Conservation (phyloP, 768 basidiomycete species). For the Suillus spraguei region DNA sequence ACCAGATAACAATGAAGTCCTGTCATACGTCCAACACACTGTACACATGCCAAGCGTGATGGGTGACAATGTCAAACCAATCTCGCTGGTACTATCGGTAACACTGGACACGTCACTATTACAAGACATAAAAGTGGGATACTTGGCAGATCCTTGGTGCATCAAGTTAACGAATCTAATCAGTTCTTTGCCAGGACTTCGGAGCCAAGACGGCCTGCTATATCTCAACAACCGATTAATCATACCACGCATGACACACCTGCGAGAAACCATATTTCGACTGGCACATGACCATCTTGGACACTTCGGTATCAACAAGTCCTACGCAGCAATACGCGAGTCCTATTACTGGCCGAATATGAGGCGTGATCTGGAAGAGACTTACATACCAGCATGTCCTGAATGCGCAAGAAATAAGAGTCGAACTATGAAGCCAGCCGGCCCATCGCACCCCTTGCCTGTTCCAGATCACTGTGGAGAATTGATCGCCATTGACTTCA, state of each 20-base stretch:
- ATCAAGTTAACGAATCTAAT: background rate
- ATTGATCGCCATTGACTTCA: constrained; percentile 29
- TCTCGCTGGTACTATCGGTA: background rate
- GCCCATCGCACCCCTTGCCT: constrained; percentile 23
- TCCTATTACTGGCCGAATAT: background rate
- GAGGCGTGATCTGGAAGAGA: background rate
- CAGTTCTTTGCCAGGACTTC: constrained; percentile 19
- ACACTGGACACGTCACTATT: background rate
- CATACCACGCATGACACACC: constrained; percentile 15
- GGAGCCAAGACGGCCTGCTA: constrained; percentile 20
- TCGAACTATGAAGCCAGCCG: constrained; percentile 14
- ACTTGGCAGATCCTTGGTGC: constrained; percentile 15
- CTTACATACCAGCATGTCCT: constrained; percentile 27
- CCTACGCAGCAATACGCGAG: no score
- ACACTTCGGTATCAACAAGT: no score
- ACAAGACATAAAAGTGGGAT: background rate
- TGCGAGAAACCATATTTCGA: constrained; percentile 17
- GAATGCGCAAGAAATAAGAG: constrained; percentile 32
- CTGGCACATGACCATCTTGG: constrained; percentile 10
- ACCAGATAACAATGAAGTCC: background rate
- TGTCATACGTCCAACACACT: accelerated
- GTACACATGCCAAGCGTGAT: accelerated
- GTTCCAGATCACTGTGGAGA: constrained; percentile 18
- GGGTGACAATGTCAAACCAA: accelerated
- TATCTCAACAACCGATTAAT: constrained; percentile 31